Percentiles rank a stretch among this genome's conserved stretches.
phyloP scores from a whole-genome alignment of 2,329 filamentous ascomycete genomes.

The Cucurbitaria berberidis region DNA sequence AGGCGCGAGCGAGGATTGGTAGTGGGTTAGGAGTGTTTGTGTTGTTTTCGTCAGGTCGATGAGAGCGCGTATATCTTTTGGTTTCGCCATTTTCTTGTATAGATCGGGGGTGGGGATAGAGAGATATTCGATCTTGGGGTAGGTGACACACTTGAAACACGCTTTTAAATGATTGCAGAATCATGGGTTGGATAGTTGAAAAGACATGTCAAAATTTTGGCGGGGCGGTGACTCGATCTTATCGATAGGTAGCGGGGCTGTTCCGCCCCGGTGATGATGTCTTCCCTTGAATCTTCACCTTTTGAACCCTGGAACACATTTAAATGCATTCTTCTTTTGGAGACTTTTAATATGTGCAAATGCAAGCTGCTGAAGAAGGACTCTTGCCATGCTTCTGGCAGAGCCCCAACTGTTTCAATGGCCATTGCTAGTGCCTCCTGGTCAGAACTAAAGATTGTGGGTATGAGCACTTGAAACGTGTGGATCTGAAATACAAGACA shows the following conservation, averaged over 20 bases:
- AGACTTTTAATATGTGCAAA: too few species aligned
- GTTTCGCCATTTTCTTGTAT: slow-evolving; percentile 24
- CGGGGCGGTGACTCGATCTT: slow-evolving; percentile 11
- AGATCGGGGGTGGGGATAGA: too few species aligned
- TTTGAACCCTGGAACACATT: neutral
- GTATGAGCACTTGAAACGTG: too few species aligned
- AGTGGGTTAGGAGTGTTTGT: slow-evolving; percentile 45
- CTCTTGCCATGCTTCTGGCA: too few species aligned
- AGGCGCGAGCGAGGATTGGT: slow-evolving; percentile 43
- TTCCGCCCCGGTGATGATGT: neutral
- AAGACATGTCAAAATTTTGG: slow-evolving; percentile 12
- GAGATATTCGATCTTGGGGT: too few species aligned
- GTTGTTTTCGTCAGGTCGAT: slow-evolving; percentile 46
- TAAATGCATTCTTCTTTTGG: too few species aligned
- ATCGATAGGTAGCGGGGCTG: neutral
- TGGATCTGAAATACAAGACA: too few species aligned
- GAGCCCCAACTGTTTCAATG: too few species aligned
- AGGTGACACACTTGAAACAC: neutral
- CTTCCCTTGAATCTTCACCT: neutral
- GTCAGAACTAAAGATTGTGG: too few species aligned
- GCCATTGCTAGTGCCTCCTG: too few species aligned
- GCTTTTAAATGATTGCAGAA: neutral
- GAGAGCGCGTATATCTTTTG: slow-evolving; percentile 37
- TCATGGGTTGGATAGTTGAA: neutral
- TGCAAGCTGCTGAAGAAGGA: too few species aligned